Evolutionary conservation across 257 asterid species (phyloP).

Genomic region (Hygrophila difformis): DNA sequence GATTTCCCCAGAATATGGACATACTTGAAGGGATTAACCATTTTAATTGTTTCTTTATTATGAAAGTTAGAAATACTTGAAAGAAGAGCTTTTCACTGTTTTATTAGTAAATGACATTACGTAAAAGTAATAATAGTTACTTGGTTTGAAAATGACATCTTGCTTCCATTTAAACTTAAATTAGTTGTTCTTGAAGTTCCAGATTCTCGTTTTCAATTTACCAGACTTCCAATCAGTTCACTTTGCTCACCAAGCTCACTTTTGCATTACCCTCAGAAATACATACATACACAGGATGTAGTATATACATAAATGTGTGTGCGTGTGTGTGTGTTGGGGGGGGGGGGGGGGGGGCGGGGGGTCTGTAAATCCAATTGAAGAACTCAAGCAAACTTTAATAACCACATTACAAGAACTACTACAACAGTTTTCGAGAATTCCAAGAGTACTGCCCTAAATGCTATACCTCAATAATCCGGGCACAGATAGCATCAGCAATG

Average conservation of each 20-base stretch:
- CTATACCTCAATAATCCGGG: conserved; percentile 85
- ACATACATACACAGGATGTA: background rate
- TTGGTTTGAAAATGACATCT: conserved; percentile 7
- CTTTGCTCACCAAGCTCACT: conserved; percentile 15
- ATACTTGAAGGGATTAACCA: too few species aligned
- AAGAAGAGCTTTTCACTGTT: too few species aligned
- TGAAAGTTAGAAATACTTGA: too few species aligned
- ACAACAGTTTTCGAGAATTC: conserved; percentile 21
- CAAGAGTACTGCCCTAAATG: conserved; percentile 30
- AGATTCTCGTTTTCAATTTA: background rate
- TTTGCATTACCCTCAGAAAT: too few species aligned
- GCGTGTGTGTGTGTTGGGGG: too few species aligned
- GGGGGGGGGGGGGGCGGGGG: background rate
- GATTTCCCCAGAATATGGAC: too few species aligned
- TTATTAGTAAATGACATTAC: conserved; percentile 2
- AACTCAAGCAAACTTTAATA: conserved; percentile 16
- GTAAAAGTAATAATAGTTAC: conserved; percentile 8
- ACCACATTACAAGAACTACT: conserved; percentile 22
- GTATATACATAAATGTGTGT: too few species aligned
- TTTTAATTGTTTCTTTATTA: too few species aligned
- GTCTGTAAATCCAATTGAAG: conserved; percentile 1
- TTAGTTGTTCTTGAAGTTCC: conserved; percentile 11
- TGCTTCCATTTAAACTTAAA: conserved; percentile 6
- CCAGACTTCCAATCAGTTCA: conserved; percentile 5
- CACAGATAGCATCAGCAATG: conserved; percentile 79